These are phyloP conservation scores for Acacia crassicarpa DNA, from an alignment of 306 rosid genomes.

Conservation along the genomic window DNA sequence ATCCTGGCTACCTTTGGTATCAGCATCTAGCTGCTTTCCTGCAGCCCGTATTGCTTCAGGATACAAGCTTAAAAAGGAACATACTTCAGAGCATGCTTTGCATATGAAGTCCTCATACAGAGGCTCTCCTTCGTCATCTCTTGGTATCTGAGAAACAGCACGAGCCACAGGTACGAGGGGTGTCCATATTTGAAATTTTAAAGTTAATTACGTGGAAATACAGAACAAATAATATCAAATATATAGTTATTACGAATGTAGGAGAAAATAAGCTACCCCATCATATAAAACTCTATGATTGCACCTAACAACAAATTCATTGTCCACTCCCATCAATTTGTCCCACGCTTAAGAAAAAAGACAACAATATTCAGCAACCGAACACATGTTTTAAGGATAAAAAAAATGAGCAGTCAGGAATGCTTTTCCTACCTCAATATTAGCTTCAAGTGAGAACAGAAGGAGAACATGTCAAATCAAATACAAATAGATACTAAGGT, in stretches of 20 bases:
- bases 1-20: conserved; percentile 47
- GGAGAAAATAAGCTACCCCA: neutral
- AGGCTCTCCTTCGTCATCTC: conserved; percentile 96
- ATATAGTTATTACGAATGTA: neutral
- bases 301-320: neutral
- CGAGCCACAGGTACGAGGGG: conserved; percentile 5
- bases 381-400: neutral
- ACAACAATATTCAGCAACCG: neutral
- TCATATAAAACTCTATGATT: neutral
- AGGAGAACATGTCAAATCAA: neutral
- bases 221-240: neutral
- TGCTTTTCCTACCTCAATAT: neutral
- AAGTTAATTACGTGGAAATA: neutral
- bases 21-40: conserved; percentile 48
- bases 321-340: neutral
- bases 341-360: neutral
- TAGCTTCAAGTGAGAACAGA: neutral
- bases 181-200: neutral
- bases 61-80: conserved; percentile 70
- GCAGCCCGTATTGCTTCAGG: conserved; percentile 58
- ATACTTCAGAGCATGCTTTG: conserved; percentile 68
- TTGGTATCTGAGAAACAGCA: conserved; percentile 66
- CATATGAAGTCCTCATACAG: conserved; percentile 86
- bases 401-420: neutral
- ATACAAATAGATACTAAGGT: neutral